Base-by-base conservation (phyloP, 495 filamentous ascomycete species). In the Darksidea phi region DNA sequence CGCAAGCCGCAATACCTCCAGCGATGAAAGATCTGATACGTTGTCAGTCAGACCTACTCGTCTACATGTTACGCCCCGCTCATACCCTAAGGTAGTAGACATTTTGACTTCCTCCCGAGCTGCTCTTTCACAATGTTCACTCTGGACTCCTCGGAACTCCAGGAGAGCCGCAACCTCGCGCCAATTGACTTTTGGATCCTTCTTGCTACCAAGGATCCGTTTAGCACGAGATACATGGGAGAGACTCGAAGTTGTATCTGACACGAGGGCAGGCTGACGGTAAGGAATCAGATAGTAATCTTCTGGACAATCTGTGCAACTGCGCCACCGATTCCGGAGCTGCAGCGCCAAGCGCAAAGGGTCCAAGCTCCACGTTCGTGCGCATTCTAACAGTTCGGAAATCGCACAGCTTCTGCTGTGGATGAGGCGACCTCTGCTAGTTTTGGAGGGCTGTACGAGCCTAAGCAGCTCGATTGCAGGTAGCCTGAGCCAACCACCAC, bases 1-100 rank as follows among this genome's bases (percentile, higher is more conserved):
- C 94, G 76, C 91, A 96, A 53, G 95, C 94, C 66, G 94, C 94
- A 71, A 97, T 88, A 61, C 94, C 94, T 72, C 94, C 94, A 24
- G 94, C 91, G 64, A 97, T 81, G 80, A 99, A 99, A 10, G 84
- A 82, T 43, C 84, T 86, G 36, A 43, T 6, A 15, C 18, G 13
- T 13, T 13, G 41, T 15, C 13, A 43, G n/a, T 15, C 41, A 20
- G 15, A 4, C 3, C 4, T 43, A 6, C 4, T 13, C 41, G 15
- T 43, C 41, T 13, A 43, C 41, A 43, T 15, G 15, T 43, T n/a
- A 6, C 41, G 18, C 4, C 41, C 41, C 4, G 41, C 41, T 6
- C 41, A 43, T 43, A 43, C 41, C 41, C 41, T 6, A 20, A 6
- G 5, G 41, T 43, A 3, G 41, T 43, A n/a, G 41, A 43, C 41